Conservation (phyloP, 1,284 basidiomycete genomes). For the Cutaneotrichosporon sp. region DNA sequence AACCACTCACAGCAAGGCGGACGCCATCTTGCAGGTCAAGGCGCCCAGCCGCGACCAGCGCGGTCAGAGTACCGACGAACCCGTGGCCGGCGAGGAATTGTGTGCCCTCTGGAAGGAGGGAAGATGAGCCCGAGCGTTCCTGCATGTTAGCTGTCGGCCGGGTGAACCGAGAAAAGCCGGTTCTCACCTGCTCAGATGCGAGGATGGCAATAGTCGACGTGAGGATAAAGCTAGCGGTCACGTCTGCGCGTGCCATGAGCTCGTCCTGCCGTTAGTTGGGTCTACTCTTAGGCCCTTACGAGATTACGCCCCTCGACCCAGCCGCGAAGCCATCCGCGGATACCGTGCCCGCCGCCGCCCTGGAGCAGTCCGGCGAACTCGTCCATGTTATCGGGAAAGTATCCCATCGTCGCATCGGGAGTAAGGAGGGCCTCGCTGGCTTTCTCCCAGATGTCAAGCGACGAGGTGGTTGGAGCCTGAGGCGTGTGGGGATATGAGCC, state of each 20-base stretch:
- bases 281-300: constrained; percentile 26
- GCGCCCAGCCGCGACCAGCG: constrained; percentile 47
- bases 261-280: constrained; percentile 40
- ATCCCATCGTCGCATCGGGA: constrained; percentile 47
- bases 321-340: constrained; percentile 46
- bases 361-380: constrained; percentile 40
- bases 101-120: constrained; percentile 43
- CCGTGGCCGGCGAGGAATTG: constrained; percentile 51
- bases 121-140: constrained; percentile 36
- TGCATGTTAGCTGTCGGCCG: constrained; percentile 14
- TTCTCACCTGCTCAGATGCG: constrained; percentile 44
- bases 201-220: constrained; percentile 51
- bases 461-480: constrained; percentile 44
- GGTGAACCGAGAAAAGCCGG: constrained; percentile 4
- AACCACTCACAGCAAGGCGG: constrained; percentile 32
- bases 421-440: constrained; percentile 48
- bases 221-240: constrained; percentile 51
- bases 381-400: constrained; percentile 44
- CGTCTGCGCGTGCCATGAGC: constrained; percentile 49
- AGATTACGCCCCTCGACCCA: constrained; percentile 51
- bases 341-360: constrained; percentile 30
- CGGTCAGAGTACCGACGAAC: constrained; percentile 51
- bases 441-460: constrained; percentile 48
- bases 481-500: constrained; percentile 53
- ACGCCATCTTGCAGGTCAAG: constrained; percentile 48